Conservation (phyloP, 805 yeast genomes). For the Wickerhamiella hasegawae region DNA sequence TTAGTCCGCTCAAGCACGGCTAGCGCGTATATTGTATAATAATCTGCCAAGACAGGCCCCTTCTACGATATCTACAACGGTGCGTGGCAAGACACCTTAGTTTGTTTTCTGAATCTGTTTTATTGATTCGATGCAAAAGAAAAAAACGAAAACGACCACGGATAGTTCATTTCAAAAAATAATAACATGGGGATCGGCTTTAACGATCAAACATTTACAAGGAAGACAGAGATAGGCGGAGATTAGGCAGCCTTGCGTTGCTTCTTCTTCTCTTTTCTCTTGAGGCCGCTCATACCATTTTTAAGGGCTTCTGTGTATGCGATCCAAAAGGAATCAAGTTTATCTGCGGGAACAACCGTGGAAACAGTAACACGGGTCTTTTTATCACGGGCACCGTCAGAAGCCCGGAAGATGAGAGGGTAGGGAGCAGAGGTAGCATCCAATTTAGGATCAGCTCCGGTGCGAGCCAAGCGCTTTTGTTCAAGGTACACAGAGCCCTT, state of each 20-base stretch:
- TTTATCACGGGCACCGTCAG: slow-evolving; percentile 39
- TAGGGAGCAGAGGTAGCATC: slow-evolving; percentile 24
- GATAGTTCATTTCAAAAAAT: too few species aligned
- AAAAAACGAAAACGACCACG: too few species aligned
- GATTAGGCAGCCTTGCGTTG: too few species aligned
- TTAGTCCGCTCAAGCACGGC: background rate
- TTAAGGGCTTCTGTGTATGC: slow-evolving; percentile 57
- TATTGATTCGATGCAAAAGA: too few species aligned
- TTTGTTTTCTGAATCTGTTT: too few species aligned
- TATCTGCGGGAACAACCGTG: slow-evolving; percentile 49
- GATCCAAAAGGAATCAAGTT: slow-evolving; percentile 60
- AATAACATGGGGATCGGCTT: too few species aligned
- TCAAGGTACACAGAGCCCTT: slow-evolving; percentile 23
- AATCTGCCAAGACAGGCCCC: too few species aligned
- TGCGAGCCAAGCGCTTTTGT: slow-evolving; percentile 21
- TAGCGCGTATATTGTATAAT: too few species aligned
- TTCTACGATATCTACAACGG: too few species aligned
- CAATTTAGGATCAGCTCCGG: slow-evolving; percentile 10
- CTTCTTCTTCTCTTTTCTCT: slow-evolving; percentile 70
- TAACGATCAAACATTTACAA: too few species aligned
- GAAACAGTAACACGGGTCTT: slow-evolving; percentile 42
- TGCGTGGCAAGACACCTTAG: too few species aligned
- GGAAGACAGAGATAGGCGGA: too few species aligned
- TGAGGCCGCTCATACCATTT: slow-evolving; percentile 55
- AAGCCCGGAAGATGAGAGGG: slow-evolving; percentile 52